These are phyloP conservation scores for Penicillium sp. DNA, from an alignment of 2,329 filamentous ascomycete species.

Conservation along the genomic window DNA sequence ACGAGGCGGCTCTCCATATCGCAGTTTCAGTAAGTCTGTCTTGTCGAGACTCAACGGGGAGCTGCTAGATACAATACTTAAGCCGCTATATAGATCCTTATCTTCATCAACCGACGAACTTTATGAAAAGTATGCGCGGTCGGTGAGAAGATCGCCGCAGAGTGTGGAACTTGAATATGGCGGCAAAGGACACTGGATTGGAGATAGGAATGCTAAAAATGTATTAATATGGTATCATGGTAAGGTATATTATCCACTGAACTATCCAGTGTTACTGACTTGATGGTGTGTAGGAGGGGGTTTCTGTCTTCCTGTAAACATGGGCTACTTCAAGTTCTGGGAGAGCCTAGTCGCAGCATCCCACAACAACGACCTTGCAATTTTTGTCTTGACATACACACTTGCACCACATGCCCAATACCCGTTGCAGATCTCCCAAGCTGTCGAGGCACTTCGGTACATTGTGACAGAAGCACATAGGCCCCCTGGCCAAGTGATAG, in stretches of 20 bases:
- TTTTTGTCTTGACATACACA: constrained; percentile 3
- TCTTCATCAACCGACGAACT: not conserved
- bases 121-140: not conserved
- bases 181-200: constrained; percentile 1
- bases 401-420: constrained; percentile 1
- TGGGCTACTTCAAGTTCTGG: constrained; percentile 4
- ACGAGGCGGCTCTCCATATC: not conserved
- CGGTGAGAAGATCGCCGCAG: not conserved
- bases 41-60: not conserved
- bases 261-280: not conserved
- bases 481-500: not conserved
- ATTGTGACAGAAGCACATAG: constrained; percentile 1
- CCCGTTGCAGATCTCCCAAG: not conserved
- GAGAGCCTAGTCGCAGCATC: not conserved
- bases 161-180: not conserved
- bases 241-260: not conserved
- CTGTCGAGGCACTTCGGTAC: constrained; percentile 1
- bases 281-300: constrained; percentile 1
- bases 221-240: not conserved
- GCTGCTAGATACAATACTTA: not conserved
- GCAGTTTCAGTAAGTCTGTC: constrained; percentile 3
- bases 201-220: constrained; percentile 2
- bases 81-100: not conserved
- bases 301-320: constrained; percentile 1
- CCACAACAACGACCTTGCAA: constrained; percentile 2